Evolutionary conservation across 225 moss, liverwort and hornwort genomes (phyloP).

Genomic region (Climacium dendroides): DNA sequence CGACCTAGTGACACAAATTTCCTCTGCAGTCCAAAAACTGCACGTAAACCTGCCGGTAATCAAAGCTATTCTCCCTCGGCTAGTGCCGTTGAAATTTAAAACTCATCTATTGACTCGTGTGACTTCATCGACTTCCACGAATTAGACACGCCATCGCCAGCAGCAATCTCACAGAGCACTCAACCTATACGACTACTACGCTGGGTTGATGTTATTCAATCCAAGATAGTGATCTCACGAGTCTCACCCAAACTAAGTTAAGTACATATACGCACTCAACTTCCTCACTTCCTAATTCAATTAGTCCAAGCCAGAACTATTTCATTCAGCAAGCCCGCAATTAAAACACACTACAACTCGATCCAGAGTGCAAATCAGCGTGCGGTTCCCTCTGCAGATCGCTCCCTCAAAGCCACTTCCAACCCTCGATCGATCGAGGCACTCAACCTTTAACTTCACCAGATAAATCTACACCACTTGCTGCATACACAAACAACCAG

Average conservation of each 20-base stretch:
- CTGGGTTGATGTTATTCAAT: not conserved
- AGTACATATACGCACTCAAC: not conserved
- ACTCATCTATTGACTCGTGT: not conserved
- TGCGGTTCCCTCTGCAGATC: too few relatives aligned
- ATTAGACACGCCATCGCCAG: not conserved
- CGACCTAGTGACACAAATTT: not conserved
- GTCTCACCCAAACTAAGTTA: not conserved
- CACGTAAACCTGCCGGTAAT: rapidly evolving
- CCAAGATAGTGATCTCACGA: not conserved
- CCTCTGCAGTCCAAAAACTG: not conserved
- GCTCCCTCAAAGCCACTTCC: not conserved
- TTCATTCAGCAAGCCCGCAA: not conserved
- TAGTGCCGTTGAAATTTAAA: not conserved
- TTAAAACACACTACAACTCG: not conserved
- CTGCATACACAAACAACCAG: not conserved
- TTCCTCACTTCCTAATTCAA: not conserved
- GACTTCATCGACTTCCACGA: not conserved
- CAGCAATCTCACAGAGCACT: not conserved
- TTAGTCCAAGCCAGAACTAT: not conserved
- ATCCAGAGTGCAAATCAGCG: too few relatives aligned
- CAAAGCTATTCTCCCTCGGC: not conserved
- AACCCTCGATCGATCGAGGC: not conserved
- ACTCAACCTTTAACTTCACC: not conserved
- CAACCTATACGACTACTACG: not conserved
- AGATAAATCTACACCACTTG: too few relatives aligned